Evolutionary conservation across 805 yeast species (phyloP), one percentile per base, ranked within the genome.

Genomic region (Saturnispora sekii): DNA sequence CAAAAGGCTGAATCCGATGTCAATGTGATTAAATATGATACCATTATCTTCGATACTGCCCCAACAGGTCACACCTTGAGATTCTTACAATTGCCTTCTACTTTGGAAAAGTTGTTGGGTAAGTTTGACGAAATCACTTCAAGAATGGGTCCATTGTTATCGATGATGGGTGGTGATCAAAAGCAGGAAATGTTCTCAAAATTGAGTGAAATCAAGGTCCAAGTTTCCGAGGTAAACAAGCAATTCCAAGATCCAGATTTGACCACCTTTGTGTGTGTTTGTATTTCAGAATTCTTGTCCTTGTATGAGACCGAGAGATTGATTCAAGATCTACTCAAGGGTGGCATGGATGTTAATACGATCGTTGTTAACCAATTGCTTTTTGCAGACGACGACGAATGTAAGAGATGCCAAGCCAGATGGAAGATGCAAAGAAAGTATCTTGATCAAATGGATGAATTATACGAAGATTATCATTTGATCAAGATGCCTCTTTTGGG

Each of bases 51-150:
- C 59, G 99, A 93, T 64, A 93, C 99, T n/a, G 98, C 99, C 0
- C 99, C 99, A 55, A 93, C 99, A 0, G 99, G 99, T 32, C 99
- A 93, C 66, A 93, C 98, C 2, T 71, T 93, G 56, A 78, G 99
- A 58, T 93, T 93, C 64, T 72, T 93, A 62, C 96, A 89, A 65
- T 77, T 93, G 58, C 99, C 99, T 33, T 77, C 94, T 28, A 89
- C 96, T 3, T 69, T 93, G 50, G 94, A 88, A 56, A 87, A 86
- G 62, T 74, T 95, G 32, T 72, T 93, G 54, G 81, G 83, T 41
- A 93, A 90, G 60, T 81, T 93, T 62, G 81, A 88, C 56, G 95
- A 87, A 55, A 73, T 93, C 46, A 79, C 90, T 35, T 83, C 89
- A 11, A 78, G 77, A 58, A 75, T 93, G 55, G 99, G 97, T 1